Evolutionary conservation across 148 eudicot species (phyloP), one percentile per base, ranked within the genome.

Genomic region (Drosera capensis): DNA sequence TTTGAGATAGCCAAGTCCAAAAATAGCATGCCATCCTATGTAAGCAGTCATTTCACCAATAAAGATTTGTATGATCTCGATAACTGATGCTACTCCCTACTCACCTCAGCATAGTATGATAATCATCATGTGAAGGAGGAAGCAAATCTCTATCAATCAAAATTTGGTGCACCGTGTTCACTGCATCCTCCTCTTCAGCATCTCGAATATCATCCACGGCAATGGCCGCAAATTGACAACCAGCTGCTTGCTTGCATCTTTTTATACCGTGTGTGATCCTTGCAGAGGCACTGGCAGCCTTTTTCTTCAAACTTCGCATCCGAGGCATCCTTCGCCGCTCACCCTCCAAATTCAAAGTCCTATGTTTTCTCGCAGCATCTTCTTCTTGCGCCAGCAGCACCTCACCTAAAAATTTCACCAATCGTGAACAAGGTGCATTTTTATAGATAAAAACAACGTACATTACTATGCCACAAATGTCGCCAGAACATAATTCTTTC

Each of bases 91-190:
- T 23, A 14, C 17, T 7, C 34, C 9, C 47, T 7, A 58, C 68
- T 56, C 23, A 88, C 97, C 97, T 83, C 56, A 88, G 62, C 77
- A 88, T 68, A 23, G 87, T 80, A 55, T 88, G 97, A 56, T 83
- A 84, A 65, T 88, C 97, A 64, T 84, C 93, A 25, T 72, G 80
- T 43, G 56, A 72, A 45, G 55, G 46, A 14, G 79, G 92, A 52
- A 88, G 81, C 60, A 88, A 44, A 62, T 73, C 78, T 51, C 72
- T 75, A 13, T 68, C 84, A 35, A 84, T 71, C 78, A 88, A 53
- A 20, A 57, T 55, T 65, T 59, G 70, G 1, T 87, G 83, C 48
- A 84, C 71, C 1, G 68, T 67, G 61, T 78, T 68, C 18, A 88
- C 94, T 0, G 73, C 81, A 43, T 56, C 82, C 51, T 72, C 93